Evolutionary conservation across 2,329 filamentous ascomycete genomes (phyloP), one percentile per base, ranked within the genome.

Genomic region (Trichoderma sp.): DNA sequence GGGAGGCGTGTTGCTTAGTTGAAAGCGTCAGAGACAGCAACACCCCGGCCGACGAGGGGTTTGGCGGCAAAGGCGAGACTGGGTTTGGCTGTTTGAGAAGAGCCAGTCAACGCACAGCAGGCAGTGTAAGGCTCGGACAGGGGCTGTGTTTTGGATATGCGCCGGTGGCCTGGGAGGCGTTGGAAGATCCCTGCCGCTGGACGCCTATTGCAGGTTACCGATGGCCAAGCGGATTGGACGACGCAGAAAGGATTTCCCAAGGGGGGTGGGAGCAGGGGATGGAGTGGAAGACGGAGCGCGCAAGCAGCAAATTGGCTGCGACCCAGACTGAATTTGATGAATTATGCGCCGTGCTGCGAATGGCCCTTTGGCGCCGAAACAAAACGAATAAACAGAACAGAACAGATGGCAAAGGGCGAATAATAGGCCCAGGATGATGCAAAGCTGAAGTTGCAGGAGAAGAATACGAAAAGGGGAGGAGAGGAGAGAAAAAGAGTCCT

Each of bases 51-150:
- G 26, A 70, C 68, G 63, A 69, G 69, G 70, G 63, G 69, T 67
- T 68, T 71, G 72, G 73, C 72, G 72, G 72, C 72, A 74, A 74
- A 69, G 69, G 63, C 54, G 69, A 68, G 69, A 68, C 69, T 21
- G 64, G 68, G 61, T 59, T 69, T 66, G 68, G 49, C 46, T 61
- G 68, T 69, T 59, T 59, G 68, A 69, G 49, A 69, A 58, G 61
- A 69, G 68, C 68, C 60, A 66, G 56, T 66, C 52, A 58, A 58
- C 59, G 49, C 28, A 37, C 59, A 32, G 66, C 66, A 68, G 66
- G 66, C 66, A 68, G 59, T 55, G 59, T 58, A 68, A 68, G 66
- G 66, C 66, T 70, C 66, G 34, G 59, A 66, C 66, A 70, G 69
- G 60, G 60, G 70, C 69, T 66, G 70, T 65, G 71, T 71, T 72